Conservation (phyloP, 2,329 filamentous ascomycete genomes). For the Gnomoniopsis sp. region DNA sequence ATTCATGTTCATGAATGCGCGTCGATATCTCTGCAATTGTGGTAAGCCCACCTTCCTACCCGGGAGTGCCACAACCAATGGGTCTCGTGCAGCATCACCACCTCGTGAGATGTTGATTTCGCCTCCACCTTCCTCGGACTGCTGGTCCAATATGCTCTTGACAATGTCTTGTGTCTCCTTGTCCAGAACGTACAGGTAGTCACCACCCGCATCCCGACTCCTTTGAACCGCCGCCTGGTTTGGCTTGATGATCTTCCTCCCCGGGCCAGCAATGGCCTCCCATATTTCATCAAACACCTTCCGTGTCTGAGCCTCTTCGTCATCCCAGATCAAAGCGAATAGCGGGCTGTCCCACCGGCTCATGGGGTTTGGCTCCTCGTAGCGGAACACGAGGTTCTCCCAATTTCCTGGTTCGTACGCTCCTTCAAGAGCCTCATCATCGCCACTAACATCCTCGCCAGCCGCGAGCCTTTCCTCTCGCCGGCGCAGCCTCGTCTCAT, state of each 20-base stretch:
- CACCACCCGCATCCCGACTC: slow-evolving; percentile 59
- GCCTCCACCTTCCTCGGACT: slow-evolving; percentile 63
- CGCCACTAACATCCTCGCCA: slow-evolving; percentile 23
- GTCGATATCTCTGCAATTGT: slow-evolving; percentile 71
- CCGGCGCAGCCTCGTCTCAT: slow-evolving; percentile 52
- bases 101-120: slow-evolving; percentile 48
- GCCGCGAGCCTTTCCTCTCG: slow-evolving; percentile 31
- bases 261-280: slow-evolving; percentile 67
- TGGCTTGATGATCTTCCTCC: slow-evolving; percentile 62
- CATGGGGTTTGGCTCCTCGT: slow-evolving; percentile 86
- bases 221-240: slow-evolving; percentile 72
- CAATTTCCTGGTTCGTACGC: slow-evolving; percentile 59
- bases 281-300: slow-evolving; percentile 65
- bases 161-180: slow-evolving; percentile 75
- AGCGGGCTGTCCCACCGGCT: slow-evolving; percentile 80
- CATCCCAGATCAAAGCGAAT: slow-evolving; percentile 75
- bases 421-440: slow-evolving; percentile 32
- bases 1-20: slow-evolving; percentile 76
- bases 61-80: slow-evolving; percentile 62
- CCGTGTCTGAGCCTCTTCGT: slow-evolving; percentile 57
- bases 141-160: slow-evolving; percentile 64
- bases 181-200: slow-evolving; percentile 79
- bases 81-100: slow-evolving; percentile 32
- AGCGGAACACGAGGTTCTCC: slow-evolving; percentile 77
- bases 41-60: slow-evolving; percentile 64